Evolutionary conservation across 768 basidiomycete genomes (phyloP).

Genomic region (Leccinum aurantiacum): DNA sequence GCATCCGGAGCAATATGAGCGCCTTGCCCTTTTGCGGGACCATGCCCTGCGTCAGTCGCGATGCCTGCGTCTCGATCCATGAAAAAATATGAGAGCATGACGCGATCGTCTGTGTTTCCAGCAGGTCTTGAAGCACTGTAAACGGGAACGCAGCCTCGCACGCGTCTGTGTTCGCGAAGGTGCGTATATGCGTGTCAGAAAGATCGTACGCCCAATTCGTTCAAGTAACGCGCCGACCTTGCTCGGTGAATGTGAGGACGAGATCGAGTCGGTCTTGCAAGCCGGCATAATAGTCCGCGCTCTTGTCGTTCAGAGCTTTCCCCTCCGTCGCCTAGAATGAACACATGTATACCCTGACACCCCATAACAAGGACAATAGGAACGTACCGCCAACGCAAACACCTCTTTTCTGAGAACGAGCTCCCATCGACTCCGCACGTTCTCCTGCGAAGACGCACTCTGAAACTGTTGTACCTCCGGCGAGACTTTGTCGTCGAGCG

Average conservation of each 20-base stretch:
- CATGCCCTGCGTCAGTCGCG: conserved; percentile 72
- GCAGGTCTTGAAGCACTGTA: conserved; percentile 70
- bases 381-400: conserved; percentile 67
- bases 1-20: conserved; percentile 74
- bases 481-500: conserved; percentile 51
- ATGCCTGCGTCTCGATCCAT: conserved; percentile 77
- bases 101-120: conserved; percentile 81
- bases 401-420: conserved; percentile 68
- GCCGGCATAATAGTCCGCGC: conserved; percentile 58
- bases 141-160: conserved; percentile 77
- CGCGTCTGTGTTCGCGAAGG: conserved; percentile 50
- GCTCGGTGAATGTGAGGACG: conserved; percentile 73
- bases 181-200: conserved; percentile 2
- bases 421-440: conserved; percentile 74
- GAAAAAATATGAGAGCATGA: conserved; percentile 87
- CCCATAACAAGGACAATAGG: background rate
- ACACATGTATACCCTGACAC: background rate
- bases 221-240: conserved; percentile 46
- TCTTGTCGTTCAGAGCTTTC: conserved; percentile 51
- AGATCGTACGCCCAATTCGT: background rate
- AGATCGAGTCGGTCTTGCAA: conserved; percentile 68
- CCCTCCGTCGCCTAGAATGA: conserved; percentile 63
- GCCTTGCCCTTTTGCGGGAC: conserved; percentile 88
- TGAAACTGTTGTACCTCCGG: conserved; percentile 44
- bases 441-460: conserved; percentile 50